These are phyloP conservation scores for Hypoxylon sp. DNA, from an alignment of 2,329 filamentous ascomycete species.

Conservation along the genomic window DNA sequence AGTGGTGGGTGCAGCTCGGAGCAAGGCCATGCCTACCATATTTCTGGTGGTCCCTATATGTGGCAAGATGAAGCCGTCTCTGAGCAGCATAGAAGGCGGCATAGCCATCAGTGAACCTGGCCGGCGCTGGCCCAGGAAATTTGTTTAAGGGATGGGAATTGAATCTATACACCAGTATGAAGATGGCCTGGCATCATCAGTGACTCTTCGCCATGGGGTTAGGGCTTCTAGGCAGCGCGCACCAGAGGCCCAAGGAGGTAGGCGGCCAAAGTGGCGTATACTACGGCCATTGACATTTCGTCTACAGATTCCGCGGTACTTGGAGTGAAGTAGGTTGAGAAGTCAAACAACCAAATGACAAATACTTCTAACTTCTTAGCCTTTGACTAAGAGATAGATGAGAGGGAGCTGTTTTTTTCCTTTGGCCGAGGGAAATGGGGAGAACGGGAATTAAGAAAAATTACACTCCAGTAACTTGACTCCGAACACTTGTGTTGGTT, in stretches of 20 bases:
- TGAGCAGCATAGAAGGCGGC: constrained; percentile 26
- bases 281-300: not conserved
- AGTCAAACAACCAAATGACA: not conserved
- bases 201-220: not conserved
- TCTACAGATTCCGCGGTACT: not conserved
- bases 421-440: too few relatives aligned
- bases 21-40: constrained; percentile 16
- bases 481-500: too few relatives aligned
- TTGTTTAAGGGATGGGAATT: constrained; percentile 28
- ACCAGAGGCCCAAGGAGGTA: not conserved
- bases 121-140: constrained; percentile 29
- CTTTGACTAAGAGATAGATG: not conserved
- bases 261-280: not conserved
- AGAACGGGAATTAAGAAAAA: too few relatives aligned
- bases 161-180: constrained; percentile 13
- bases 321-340: not conserved
- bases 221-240: not conserved
- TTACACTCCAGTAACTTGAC: too few relatives aligned
- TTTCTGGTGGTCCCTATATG: constrained; percentile 23
- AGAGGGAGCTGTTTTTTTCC: too few relatives aligned
- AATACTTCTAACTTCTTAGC: not conserved
- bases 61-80: constrained; percentile 27
- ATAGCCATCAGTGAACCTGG: constrained; percentile 33
- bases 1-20: not conserved
- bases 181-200: not conserved